Percentiles rank a stretch among this genome's conserved stretches.
These are phyloP conservation scores for Podaxis sp. DNA, from an alignment of 768 basidiomycete genomes.

Conservation along the genomic window DNA sequence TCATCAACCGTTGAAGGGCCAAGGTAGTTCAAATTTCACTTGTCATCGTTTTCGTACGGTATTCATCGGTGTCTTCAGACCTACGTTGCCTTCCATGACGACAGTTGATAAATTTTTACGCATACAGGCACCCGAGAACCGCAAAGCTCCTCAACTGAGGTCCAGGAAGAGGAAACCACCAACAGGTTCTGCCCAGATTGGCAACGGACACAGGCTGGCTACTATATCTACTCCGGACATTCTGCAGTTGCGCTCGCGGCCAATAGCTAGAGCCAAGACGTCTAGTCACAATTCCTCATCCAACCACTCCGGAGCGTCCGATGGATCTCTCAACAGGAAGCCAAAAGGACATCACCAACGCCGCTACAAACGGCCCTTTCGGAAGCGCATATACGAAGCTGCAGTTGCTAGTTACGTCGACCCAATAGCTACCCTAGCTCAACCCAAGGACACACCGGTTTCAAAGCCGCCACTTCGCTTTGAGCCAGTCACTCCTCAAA, in stretches of 20 bases:
- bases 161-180: not conserved
- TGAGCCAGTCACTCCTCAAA: not conserved
- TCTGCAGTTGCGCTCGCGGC: not conserved
- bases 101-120: not conserved
- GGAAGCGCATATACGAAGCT: slow-evolving; percentile 35
- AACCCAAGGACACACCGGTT: slow-evolving; percentile 15
- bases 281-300: not conserved
- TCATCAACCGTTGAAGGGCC: not conserved
- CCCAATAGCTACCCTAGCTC: slow-evolving; percentile 25
- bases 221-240: not conserved
- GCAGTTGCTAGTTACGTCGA: slow-evolving; percentile 34
- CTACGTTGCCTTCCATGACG: not conserved
- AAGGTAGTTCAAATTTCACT: not conserved
- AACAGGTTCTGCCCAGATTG: not conserved
- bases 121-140: not conserved
- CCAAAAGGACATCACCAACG: not conserved
- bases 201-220: not conserved
- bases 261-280: not conserved
- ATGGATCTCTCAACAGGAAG: not conserved
- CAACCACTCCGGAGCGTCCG: not conserved
- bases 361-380: slow-evolving; percentile 20
- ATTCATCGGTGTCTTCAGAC: not conserved
- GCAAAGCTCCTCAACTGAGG: not conserved
- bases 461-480: slow-evolving; percentile 19
- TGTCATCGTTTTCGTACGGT: not conserved